Base-by-base conservation (phyloP, 306 rosid genomes). In the Inga laurina region DNA sequence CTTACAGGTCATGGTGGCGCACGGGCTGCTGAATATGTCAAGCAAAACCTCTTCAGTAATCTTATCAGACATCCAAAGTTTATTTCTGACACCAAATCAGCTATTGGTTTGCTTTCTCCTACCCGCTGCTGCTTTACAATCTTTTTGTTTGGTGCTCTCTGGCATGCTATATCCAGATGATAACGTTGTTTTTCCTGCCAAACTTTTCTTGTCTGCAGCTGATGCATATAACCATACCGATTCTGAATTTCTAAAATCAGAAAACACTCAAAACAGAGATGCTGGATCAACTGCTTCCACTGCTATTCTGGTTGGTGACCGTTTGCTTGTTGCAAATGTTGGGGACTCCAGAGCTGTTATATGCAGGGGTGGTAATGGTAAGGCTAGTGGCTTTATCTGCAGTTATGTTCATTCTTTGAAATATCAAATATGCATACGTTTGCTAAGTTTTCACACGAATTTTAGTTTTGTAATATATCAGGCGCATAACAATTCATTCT, bases 201-300 rank as follows among this genome's bases (percentile, higher is more conserved):
- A 82, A 52, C 34, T 80, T 74, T 27, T 76, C 78, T 46, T 34
- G 70, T 78, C 70, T 49, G 22, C 94, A 96, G 99, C 99, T 89
- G 99, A 96, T 87, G 97, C 99, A 27, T 96, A 96, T 88, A 96
- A 77, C 78, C 94, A 89, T 54, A 95, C 98, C 65, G 99, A 95
- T 85, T 86, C 94, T 4, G 98, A 96, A 84, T 96, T 96, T 88
- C 94, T 96, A 90, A 96, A 96, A 87, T 92, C 97, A 16, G 98
- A 96, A 88, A 92, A 96, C 86, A 91, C 71, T 77, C 99, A 96
- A 88, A 91, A 93, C 87, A 82, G 97, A 81, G 99, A 96, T 85
- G 99, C 98, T 83, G 99, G 99, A 75, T 96, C 99, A 72, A 96
- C 99, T 85, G 99, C 98, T 87, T 96, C 99, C 78, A 96, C 97